These are phyloP conservation scores for Aspergillus chevalieri DNA, from an alignment of 2,329 filamentous ascomycete genomes.

Conservation along the genomic window DNA sequence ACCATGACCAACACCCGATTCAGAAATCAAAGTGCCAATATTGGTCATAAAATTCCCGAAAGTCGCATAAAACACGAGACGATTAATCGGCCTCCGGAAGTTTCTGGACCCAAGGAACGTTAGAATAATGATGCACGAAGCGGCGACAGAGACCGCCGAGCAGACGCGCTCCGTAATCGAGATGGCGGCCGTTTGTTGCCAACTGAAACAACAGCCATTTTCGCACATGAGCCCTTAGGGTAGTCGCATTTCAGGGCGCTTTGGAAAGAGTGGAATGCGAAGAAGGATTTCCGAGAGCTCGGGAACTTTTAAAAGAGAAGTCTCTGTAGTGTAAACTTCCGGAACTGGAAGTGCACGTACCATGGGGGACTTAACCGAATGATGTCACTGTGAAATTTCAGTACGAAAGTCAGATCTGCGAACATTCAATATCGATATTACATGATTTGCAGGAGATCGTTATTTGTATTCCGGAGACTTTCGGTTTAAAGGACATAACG, in stretches of 20 bases:
- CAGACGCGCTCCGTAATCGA: slow-evolving; percentile 14
- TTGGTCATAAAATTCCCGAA: slow-evolving; percentile 71
- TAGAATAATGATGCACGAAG: slow-evolving; percentile 14
- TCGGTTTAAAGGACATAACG: background rate
- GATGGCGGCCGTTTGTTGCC: slow-evolving; percentile 4
- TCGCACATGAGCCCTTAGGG: background rate
- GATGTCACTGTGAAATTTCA: background rate
- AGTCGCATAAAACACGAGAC: slow-evolving; percentile 71
- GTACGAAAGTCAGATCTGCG: background rate
- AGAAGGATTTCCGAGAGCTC: background rate
- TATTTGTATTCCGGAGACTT: background rate
- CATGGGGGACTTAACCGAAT: background rate
- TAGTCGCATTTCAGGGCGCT: background rate
- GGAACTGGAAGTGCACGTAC: background rate
- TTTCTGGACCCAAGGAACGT: slow-evolving; percentile 12
- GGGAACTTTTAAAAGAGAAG: background rate
- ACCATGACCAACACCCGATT: slow-evolving; percentile 46
- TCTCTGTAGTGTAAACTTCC: background rate
- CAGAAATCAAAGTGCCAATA: slow-evolving; percentile 64
- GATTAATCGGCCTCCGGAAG: slow-evolving; percentile 53
- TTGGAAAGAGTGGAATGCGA: background rate
- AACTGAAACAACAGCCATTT: background rate
- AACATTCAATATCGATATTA: too few relatives aligned
- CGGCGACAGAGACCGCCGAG: slow-evolving; percentile 14
- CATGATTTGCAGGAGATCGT: background rate